Evolutionary conservation across 306 rosid genomes (phyloP).

Genomic region (Mimosa pudica): DNA sequence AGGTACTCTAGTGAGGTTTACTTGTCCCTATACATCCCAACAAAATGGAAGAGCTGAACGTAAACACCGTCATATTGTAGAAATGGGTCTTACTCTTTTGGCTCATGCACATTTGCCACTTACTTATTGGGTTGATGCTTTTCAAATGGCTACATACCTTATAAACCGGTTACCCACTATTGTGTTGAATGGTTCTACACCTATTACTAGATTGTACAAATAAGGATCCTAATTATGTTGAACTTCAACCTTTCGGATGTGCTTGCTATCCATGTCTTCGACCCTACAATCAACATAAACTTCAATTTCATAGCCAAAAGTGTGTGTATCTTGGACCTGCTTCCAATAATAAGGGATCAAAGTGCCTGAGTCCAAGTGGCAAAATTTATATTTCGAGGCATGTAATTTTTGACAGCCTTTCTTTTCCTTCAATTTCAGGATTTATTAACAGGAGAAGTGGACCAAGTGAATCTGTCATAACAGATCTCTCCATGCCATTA

Average conservation of each 20-base stretch:
- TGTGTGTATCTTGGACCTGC: not conserved
- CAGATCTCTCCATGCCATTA: too few relatives aligned
- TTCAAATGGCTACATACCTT: not conserved
- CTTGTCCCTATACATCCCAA: too few relatives aligned
- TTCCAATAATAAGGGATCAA: not conserved
- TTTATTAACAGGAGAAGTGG: too few relatives aligned
- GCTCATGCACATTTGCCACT: not conserved
- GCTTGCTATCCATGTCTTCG: not conserved
- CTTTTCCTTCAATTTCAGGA: too few relatives aligned
- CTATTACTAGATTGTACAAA: too few relatives aligned
- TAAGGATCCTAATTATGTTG: not conserved
- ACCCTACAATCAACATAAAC: too few relatives aligned
- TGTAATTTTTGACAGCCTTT: too few relatives aligned
- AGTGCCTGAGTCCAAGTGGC: not conserved
- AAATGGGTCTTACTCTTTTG: not conserved
- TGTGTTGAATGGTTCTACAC: too few relatives aligned
- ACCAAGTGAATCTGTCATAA: too few relatives aligned
- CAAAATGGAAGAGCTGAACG: not conserved
- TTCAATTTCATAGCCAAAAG: not conserved
- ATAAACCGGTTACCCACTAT: not conserved
- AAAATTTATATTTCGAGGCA: not conserved
- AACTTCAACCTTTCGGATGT: not conserved
- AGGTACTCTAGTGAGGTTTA: not conserved
- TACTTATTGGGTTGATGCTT: not conserved
- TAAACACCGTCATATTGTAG: too few relatives aligned